A percentile compares a stretch with the other conserved stretches of the same genome.
Conservation (phyloP, 768 basidiomycete genomes). For the Leucosporidium yakuticum region DNA sequence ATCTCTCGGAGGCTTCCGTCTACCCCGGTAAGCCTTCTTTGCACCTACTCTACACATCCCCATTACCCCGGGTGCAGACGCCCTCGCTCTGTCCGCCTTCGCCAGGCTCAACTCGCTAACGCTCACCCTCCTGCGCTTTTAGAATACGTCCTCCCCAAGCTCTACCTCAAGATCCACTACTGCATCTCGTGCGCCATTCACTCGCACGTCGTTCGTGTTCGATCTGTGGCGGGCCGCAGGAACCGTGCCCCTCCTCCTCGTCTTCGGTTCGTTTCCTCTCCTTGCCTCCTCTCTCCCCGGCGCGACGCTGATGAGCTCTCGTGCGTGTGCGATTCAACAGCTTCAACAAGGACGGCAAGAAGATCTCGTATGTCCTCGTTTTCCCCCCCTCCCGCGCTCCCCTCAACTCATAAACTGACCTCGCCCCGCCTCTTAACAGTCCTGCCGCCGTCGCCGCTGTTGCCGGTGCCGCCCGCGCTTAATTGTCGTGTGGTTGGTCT, state of each 20-base stretch:
- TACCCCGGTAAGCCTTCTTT: constrained; percentile 52
- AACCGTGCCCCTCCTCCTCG: constrained; percentile 97
- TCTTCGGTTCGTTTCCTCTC: constrained; percentile 45
- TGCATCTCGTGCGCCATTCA: constrained; percentile 99
- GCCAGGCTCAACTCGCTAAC: background rate
- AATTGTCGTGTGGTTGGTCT: background rate
- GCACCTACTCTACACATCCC: background rate
- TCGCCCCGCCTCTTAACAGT: too few species aligned
- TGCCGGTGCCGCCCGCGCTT: constrained; percentile 25
- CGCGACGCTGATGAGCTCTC: background rate
- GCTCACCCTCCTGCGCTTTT: constrained; percentile 7
- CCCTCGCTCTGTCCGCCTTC: background rate
- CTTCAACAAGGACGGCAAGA: constrained; percentile 41
- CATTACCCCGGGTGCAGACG: background rate
- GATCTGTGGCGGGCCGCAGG: constrained; percentile 87
- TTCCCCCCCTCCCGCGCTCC: background rate
- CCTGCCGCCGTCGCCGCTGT: constrained; percentile 24
- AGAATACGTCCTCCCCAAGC: constrained; percentile 95
- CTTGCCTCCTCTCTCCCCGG: constrained; percentile 63
- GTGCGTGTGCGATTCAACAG: background rate
- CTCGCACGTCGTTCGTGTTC: constrained; percentile 98
- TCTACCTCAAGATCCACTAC: constrained; percentile 98
- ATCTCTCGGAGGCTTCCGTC: constrained; percentile 92
- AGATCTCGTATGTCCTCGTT: constrained; percentile 35
- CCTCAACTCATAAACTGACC: too few species aligned